Base-by-base conservation (phyloP, 139 green algal species). In the Picochlorum sp. region DNA sequence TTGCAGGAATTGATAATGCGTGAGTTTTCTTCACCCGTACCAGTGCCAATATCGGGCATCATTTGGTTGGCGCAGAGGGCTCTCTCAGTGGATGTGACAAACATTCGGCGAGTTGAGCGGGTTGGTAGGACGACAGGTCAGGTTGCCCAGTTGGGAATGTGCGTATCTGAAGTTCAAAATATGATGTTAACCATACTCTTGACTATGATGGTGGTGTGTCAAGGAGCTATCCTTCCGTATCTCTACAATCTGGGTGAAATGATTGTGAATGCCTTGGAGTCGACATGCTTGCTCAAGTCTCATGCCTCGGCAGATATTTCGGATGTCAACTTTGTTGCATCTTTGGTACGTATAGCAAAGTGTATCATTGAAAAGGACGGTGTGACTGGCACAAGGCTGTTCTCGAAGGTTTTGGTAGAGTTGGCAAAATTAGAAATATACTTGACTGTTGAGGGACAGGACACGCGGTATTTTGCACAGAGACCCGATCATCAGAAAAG, bases 111-210 rank as follows among this genome's bases (percentile, higher is more conserved):
- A 21, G n/a, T 20, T 54, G 47, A 54, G n/a, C 16, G n/a, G n/a
- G n/a, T 54, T 54, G 47, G 47, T 21, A 54, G 47, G n/a, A 54
- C 47, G 18, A 20, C 47, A 54, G 47, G 47, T 8, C 47, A 54
- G 47, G 47, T 54, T 20, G 47, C 47, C 7, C 47, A 54, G 6
- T 21, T 54, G 16, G 47, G 47, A 9, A 21, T 54, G 1, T 13
- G 10, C 7, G n/a, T 54, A 54, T 54, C 47, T 21, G n/a, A 26
- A 21, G 18, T 54, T 21, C 8, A 54, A 13, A 21, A 54, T 20
- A 54, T 20, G n/a, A 21, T 21, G 6, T 54, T 54, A 26, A 9
- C 6, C 0, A 24, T 20, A 21, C 47, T 54, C 10, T 26, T 26
- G 47, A 24, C 10, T 54, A 54, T 54, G n/a, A 7, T 54, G 16